Percentiles rank a stretch among this genome's conserved stretches.
These are phyloP conservation scores for Cornus controversa DNA, from an alignment of 148 eudicot species.

Conservation along the genomic window DNA sequence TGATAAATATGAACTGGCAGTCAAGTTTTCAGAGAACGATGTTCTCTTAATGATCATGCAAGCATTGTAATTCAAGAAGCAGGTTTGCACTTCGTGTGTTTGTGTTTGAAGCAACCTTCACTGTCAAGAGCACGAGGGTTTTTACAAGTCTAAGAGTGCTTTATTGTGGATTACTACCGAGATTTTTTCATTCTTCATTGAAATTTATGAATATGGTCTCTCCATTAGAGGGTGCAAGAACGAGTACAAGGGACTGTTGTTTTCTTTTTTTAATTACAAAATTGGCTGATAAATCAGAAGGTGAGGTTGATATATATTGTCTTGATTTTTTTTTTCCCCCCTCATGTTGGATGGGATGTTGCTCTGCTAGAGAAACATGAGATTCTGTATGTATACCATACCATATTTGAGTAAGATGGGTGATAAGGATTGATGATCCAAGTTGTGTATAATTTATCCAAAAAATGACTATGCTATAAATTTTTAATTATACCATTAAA, in stretches of 20 bases:
- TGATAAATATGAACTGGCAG: background rate
- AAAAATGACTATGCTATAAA: no score
- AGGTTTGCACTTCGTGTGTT: background rate
- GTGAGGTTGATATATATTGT: background rate
- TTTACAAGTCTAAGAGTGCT: background rate
- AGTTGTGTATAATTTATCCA: no score
- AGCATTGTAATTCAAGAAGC: background rate
- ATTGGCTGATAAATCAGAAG: background rate
- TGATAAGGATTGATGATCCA: no score
- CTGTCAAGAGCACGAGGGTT: background rate
- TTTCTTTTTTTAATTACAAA: background rate
- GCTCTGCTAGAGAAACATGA: background rate
- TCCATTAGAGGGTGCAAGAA: background rate
- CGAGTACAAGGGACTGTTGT: background rate
- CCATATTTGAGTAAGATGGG: background rate
- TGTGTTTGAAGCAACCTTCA: constrained; percentile 3
- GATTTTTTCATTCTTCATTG: background rate
- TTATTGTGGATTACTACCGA: constrained; percentile 3
- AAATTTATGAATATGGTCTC: background rate
- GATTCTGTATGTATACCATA: background rate
- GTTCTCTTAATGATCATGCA: background rate
- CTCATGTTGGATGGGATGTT: no score
- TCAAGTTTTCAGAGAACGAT: background rate
- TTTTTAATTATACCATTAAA: no score
- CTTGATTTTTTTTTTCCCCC: background rate